Evolutionary conservation across 805 yeast species (phyloP), one percentile per base, ranked within the genome.

Genomic region (Metschnikowia hibisci): DNA sequence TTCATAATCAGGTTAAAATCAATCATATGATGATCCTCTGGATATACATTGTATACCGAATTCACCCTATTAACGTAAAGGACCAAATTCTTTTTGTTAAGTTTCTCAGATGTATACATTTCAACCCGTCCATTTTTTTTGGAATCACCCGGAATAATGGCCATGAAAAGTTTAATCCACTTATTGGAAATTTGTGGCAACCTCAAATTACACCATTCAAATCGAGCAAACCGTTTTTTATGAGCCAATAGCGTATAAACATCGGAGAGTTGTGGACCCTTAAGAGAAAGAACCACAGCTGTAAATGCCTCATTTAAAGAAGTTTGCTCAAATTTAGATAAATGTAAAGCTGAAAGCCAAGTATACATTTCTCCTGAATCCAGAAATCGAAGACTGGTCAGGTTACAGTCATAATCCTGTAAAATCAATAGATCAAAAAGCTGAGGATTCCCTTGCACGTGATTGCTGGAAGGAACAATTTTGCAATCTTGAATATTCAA

Each of bases 181-280:
- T 77, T 76, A 49, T 71, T 71, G 35, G 78, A 73, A 34, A 79
- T 64, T 46, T 76, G 78, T 9, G 82, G 82, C 51, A 81, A 74
- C 45, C 84, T 65, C 49, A 82, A 58, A 54, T 78, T 76, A 57
- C 81, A 77, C 84, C 85, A 80, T 53, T 82, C 87, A 35, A 63
- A 74, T 47, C 71, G 69, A 4, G 70, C 55, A 50, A 65, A 73
- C 46, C 77, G 69, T 46, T 71, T 74, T 34, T 75, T 75, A 36
- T 60, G 60, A 4, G 78, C 72, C 48, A 82, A 63, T 14, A 82
- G 63, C 2, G 81, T 77, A 52, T 80, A 78, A 32, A 81, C 69
- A 56, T 82, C 88, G 2, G 76, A 68, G 43, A 82, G 67, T 41
- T 66, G 58, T 3, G 79, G 67, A 1, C 83, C 87, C 50, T 77